These are phyloP conservation scores for Aspergillus costaricaensis DNA, from an alignment of 2,329 filamentous ascomycete genomes.

Conservation along the genomic window DNA sequence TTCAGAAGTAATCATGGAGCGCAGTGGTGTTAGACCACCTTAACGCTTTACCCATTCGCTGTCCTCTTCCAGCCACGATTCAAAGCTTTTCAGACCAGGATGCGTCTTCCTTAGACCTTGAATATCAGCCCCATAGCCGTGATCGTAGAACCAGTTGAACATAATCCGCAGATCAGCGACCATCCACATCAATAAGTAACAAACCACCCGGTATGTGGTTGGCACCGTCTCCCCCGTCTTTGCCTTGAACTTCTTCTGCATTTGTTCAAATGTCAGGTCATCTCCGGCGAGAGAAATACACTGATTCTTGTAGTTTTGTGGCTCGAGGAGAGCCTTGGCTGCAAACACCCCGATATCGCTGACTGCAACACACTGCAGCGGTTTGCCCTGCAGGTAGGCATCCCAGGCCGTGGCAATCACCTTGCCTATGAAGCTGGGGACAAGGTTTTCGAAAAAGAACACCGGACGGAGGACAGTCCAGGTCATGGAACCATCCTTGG, in stretches of 20 bases:
- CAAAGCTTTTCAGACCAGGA: constrained; percentile 51
- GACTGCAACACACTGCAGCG: constrained; percentile 46
- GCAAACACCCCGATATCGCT: constrained; percentile 57
- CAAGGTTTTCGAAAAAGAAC: constrained; percentile 63
- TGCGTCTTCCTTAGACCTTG: constrained; percentile 45
- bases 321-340: constrained; percentile 51
- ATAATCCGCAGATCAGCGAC: constrained; percentile 51
- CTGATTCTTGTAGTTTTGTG: constrained; percentile 43
- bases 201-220: constrained; percentile 45
- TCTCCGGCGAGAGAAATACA: constrained; percentile 54
- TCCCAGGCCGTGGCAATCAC: constrained; percentile 49
- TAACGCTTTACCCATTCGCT: constrained; percentile 32
- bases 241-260: constrained; percentile 49
- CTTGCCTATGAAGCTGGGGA: constrained; percentile 50
- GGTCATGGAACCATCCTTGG: constrained; percentile 49
- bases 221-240: constrained; percentile 49
- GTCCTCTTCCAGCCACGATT: constrained; percentile 51
- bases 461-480: constrained; percentile 66
- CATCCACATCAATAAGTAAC: constrained; percentile 42
- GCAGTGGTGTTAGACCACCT: not conserved
- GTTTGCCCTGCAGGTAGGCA: constrained; percentile 44
- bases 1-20: not conserved
- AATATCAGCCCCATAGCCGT: constrained; percentile 53
- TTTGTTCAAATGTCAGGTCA: constrained; percentile 51
- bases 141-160: constrained; percentile 54